A percentile compares a stretch with the other conserved stretches of the same genome.
Evolutionary conservation across 2,329 filamentous ascomycete genomes (phyloP).

Genomic region (Blumeria hordei): DNA sequence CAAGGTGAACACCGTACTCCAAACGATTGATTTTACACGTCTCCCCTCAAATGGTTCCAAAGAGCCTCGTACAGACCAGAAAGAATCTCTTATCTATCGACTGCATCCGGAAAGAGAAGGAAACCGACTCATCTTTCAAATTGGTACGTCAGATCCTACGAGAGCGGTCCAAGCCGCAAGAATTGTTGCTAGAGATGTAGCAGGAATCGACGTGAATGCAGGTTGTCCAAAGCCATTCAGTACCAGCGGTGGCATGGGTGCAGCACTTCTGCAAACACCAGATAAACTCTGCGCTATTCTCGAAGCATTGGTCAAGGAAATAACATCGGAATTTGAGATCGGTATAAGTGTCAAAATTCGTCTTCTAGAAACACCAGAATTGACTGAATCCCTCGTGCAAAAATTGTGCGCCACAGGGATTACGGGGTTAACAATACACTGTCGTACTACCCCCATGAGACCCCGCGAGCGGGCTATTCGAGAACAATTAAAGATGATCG

Average conservation of each 20-base stretch:
- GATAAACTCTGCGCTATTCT: constrained; percentile 68
- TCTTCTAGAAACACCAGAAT: constrained; percentile 49
- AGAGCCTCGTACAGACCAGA: constrained; percentile 26
- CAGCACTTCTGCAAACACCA: constrained; percentile 64
- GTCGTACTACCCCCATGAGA: constrained; percentile 87
- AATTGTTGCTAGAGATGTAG: constrained; percentile 66
- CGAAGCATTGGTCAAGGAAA: constrained; percentile 53
- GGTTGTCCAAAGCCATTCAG: constrained; percentile 98
- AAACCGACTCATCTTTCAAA: constrained; percentile 62
- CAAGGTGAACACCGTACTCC: constrained; percentile 48
- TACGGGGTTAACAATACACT: constrained; percentile 78
- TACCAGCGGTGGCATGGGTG: constrained; percentile 84
- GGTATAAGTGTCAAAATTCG: constrained; percentile 96
- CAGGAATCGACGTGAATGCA: constrained; percentile 88
- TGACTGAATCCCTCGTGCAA: constrained; percentile 56
- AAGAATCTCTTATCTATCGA: constrained; percentile 56
- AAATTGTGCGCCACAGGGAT: constrained; percentile 71
- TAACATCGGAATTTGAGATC: constrained; percentile 57
- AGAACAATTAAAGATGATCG: constrained; percentile 66
- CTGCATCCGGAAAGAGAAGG: constrained; percentile 58
- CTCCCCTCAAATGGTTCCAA: constrained; percentile 44
- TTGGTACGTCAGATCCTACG: constrained; percentile 67
- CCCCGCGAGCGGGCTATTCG: constrained; percentile 72
- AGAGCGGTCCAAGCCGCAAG: constrained; percentile 65
- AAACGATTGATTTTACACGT: constrained; percentile 68